Evolutionary conservation across 2,329 filamentous ascomycete genomes (phyloP).

Genomic region (Lomentospora prolificans): DNA sequence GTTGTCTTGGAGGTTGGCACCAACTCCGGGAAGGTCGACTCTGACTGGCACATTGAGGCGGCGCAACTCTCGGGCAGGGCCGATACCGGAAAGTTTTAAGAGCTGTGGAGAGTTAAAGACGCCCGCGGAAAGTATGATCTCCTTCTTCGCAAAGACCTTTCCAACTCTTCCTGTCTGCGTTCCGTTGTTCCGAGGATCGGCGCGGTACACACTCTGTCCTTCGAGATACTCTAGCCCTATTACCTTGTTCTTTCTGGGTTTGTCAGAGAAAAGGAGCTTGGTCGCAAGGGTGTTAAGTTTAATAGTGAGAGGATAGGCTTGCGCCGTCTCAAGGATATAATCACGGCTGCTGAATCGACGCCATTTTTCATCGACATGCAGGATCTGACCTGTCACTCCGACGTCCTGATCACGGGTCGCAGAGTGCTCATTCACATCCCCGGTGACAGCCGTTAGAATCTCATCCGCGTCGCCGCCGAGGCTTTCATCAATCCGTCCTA

Average conservation of each 20-base stretch:
- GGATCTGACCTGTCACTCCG: constrained; percentile 11
- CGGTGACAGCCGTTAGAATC: constrained; percentile 13
- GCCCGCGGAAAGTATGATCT: constrained; percentile 16
- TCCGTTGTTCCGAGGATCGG: background rate
- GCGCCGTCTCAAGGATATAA: background rate
- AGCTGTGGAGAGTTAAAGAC: constrained; percentile 27
- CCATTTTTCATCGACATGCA: constrained; percentile 7
- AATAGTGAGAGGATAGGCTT: constrained; percentile 14
- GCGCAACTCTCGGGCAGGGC: constrained; percentile 28
- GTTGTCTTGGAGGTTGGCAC: constrained; percentile 19
- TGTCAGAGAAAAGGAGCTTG: constrained; percentile 10
- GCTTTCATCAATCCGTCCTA: constrained; percentile 22
- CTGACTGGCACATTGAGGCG: constrained; percentile 29
- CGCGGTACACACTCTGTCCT: constrained; percentile 11
- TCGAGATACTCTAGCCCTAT: constrained; percentile 24
- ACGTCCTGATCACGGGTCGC: constrained; percentile 10
- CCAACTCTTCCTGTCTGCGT: constrained; percentile 3
- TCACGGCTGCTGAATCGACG: constrained; percentile 10
- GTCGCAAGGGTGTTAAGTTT: constrained; percentile 10
- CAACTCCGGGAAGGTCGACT: constrained; percentile 35
- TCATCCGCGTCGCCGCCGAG: constrained; percentile 1
- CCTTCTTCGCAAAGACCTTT: constrained; percentile 13
- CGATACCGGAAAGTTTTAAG: constrained; percentile 38
- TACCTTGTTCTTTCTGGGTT: constrained; percentile 15
- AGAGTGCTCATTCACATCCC: constrained; percentile 15